Conservation (phyloP, 371 early-diverging fungal species). For the Blakeslea trispora region DNA sequence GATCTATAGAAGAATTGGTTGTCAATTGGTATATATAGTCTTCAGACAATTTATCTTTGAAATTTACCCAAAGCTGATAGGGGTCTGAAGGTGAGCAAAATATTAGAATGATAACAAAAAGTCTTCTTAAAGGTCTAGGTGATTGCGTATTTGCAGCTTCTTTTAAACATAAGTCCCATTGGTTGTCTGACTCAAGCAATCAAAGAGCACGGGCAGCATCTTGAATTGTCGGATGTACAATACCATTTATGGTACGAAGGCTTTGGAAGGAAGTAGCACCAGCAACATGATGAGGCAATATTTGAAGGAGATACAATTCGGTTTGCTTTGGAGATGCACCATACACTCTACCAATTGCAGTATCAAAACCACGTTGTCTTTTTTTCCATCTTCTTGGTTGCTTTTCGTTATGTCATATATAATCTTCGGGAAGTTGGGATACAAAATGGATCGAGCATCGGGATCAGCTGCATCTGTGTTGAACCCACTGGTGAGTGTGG, state of each 20-base stretch:
- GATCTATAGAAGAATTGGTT: neutral
- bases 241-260: slow-evolving; percentile 15
- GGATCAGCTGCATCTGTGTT: neutral
- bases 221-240: slow-evolving; percentile 2
- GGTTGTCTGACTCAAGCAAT: slow-evolving; percentile 16
- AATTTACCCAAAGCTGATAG: slow-evolving; percentile 1
- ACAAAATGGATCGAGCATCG: neutral
- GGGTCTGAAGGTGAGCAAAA: neutral
- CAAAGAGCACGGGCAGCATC: slow-evolving; percentile 9
- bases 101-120: slow-evolving; percentile 18
- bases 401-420: neutral
- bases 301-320: slow-evolving; percentile 22
- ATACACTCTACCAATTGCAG: slow-evolving; percentile 25
- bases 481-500: slow-evolving; percentile 29
- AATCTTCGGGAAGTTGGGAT: slow-evolving; percentile 7
- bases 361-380: slow-evolving; percentile 9
- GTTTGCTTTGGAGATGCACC: slow-evolving; percentile 18
- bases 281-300: slow-evolving; percentile 15
- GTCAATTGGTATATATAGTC: neutral
- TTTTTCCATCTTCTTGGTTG: neutral
- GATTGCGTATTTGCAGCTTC: slow-evolving; percentile 15
- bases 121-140: slow-evolving; percentile 6
- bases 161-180: slow-evolving; percentile 14
- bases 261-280: slow-evolving; percentile 20
- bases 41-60: neutral